Evolutionary conservation across 176 grass and related monocot species (phyloP).

Genomic region (Aegilops speltoides): DNA sequence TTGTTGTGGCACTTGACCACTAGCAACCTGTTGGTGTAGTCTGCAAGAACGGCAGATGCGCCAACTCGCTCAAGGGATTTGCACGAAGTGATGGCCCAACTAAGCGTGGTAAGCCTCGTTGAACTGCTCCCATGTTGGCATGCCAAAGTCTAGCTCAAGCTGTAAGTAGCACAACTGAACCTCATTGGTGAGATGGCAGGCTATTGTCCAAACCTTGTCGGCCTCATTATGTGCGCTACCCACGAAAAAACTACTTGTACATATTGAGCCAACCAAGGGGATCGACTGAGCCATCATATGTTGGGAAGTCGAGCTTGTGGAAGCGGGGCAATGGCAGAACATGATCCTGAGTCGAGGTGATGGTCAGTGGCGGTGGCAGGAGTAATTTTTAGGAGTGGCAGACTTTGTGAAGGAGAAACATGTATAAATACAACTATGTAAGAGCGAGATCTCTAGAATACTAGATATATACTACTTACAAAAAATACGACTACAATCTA

Average conservation of each 20-base stretch:
- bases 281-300: not conserved
- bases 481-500: too few species aligned
- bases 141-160: not conserved
- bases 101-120: not conserved
- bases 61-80: not conserved
- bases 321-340: not conserved
- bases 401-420: too few species aligned
- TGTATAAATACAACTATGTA: too few species aligned
- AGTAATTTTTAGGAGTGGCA: too few species aligned
- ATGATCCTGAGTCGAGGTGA: not conserved
- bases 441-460: too few species aligned
- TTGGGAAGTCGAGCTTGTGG: not conserved
- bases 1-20: not conserved
- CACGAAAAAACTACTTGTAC: not conserved
- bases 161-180: not conserved
- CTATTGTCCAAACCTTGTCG: not conserved
- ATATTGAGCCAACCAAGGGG: not conserved
- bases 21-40: not conserved
- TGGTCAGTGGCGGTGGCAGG: not conserved
- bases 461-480: too few species aligned
- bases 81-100: not conserved
- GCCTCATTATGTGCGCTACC: not conserved
- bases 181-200: not conserved
- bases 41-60: not conserved
- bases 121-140: not conserved